Evolutionary conservation across 2,329 filamentous ascomycete genomes (phyloP).

Genomic region (Cladophialophora carrionii): DNA sequence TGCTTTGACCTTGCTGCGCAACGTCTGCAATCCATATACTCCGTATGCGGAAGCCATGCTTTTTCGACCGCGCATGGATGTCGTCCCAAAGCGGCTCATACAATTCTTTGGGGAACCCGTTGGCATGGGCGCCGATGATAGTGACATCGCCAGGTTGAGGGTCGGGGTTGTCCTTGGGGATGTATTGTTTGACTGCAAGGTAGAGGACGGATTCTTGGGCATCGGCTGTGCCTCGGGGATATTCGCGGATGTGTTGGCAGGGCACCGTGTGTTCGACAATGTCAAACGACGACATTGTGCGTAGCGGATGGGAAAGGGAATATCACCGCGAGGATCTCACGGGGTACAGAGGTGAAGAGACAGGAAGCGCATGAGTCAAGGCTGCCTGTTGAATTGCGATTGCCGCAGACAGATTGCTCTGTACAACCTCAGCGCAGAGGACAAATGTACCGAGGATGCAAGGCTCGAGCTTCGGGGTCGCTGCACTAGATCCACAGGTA

Average conservation of each 20-base stretch:
- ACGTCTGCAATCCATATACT: slow-evolving; percentile 82
- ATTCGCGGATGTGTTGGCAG: slow-evolving; percentile 57
- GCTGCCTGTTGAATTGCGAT: too few relatives aligned
- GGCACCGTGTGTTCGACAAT: slow-evolving; percentile 55
- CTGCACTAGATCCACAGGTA: neutral
- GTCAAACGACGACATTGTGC: slow-evolving; percentile 45
- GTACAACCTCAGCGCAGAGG: neutral
- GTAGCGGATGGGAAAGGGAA: neutral
- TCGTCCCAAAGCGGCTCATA: slow-evolving; percentile 89
- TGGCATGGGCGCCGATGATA: slow-evolving; percentile 59
- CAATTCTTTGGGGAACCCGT: slow-evolving; percentile 63
- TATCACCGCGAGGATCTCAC: slow-evolving; percentile 4
- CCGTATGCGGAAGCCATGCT: slow-evolving; percentile 65
- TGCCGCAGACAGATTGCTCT: neutral
- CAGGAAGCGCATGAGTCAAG: neutral
- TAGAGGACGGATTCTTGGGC: slow-evolving; percentile 56
- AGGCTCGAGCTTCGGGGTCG: neutral
- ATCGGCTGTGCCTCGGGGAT: slow-evolving; percentile 52
- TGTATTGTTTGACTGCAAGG: slow-evolving; percentile 60
- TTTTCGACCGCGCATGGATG: slow-evolving; percentile 59
- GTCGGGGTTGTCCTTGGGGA: slow-evolving; percentile 52
- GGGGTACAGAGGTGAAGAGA: neutral
- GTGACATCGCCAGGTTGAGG: slow-evolving; percentile 56
- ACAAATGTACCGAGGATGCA: neutral
- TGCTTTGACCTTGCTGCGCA: slow-evolving; percentile 74